Conservation (phyloP, 2,329 filamentous ascomycete genomes). For the Hymenoscyphus albidus region DNA sequence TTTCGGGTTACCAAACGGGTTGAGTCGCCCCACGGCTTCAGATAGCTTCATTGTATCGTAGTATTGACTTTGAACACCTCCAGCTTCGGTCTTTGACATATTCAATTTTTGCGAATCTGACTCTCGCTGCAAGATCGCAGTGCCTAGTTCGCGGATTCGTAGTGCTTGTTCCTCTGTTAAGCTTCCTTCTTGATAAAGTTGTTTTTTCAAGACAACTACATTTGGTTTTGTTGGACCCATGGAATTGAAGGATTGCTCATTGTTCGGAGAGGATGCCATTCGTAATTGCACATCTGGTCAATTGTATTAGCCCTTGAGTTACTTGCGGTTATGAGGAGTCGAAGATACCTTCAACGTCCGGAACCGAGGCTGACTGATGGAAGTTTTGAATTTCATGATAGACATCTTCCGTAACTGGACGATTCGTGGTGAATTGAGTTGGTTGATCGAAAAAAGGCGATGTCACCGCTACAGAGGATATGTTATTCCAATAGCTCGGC, state of each 20-base stretch:
- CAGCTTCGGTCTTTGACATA: too few relatives aligned
- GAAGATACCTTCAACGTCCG: too few relatives aligned
- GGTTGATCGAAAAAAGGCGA: too few relatives aligned
- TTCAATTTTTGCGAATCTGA: too few relatives aligned
- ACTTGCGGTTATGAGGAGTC: background rate
- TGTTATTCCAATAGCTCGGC: too few relatives aligned
- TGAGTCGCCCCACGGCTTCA: background rate
- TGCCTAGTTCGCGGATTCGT: background rate
- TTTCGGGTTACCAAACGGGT: background rate
- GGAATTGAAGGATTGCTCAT: background rate
- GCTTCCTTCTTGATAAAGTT: background rate
- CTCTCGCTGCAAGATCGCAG: too few relatives aligned
- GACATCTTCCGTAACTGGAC: too few relatives aligned
- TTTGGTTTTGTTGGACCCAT: background rate
- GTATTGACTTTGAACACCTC: background rate
- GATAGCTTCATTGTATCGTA: background rate
- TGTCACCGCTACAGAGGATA: too few relatives aligned
- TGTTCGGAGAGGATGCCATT: background rate
- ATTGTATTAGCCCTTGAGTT: background rate
- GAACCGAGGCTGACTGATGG: too few relatives aligned
- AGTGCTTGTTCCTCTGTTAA: background rate
- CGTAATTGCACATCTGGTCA: background rate
- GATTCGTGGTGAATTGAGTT: too few relatives aligned
- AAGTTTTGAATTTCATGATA: too few relatives aligned
- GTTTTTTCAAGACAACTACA: background rate